Conservation (phyloP, 495 filamentous ascomycete genomes). For the Penicillium paxilli region DNA sequence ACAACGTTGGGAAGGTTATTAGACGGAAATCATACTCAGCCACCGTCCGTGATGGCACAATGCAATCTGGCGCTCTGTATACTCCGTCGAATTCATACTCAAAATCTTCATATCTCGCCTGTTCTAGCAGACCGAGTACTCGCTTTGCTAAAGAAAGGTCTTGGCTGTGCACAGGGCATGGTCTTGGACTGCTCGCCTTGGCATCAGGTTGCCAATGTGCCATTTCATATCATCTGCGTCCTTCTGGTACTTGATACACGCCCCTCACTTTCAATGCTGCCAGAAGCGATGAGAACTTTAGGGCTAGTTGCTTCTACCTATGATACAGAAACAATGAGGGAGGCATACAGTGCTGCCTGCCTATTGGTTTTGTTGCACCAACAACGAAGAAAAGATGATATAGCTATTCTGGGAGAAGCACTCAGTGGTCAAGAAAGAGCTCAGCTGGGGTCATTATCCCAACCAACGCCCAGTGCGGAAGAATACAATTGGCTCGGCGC, state of each 20-base stretch:
- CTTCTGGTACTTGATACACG: constrained; percentile 50
- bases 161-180: constrained; percentile 36
- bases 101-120: constrained; percentile 33
- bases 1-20: constrained; percentile 21
- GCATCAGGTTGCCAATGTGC: constrained; percentile 52
- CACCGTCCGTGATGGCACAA: constrained; percentile 43
- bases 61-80: constrained; percentile 51
- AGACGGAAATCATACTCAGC: constrained; percentile 28
- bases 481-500: constrained; percentile 38
- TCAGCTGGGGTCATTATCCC: constrained; percentile 10
- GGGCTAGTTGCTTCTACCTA: constrained; percentile 40
- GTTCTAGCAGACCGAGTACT: constrained; percentile 28
- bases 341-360: constrained; percentile 48
- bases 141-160: constrained; percentile 21
- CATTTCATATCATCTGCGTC: constrained; percentile 53
- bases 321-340: constrained; percentile 43
- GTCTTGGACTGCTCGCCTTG: constrained; percentile 39
- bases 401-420: constrained; percentile 23
- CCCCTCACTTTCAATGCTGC: constrained; percentile 42
- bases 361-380: constrained; percentile 41
- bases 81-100: constrained; percentile 42
- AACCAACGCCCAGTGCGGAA: constrained; percentile 19
- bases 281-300: constrained; percentile 47
- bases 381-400: constrained; percentile 32
- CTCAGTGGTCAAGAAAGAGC: constrained; percentile 4